phyloP scores from a whole-genome alignment of 345 rosid genomes.

The Punica granatum region DNA sequence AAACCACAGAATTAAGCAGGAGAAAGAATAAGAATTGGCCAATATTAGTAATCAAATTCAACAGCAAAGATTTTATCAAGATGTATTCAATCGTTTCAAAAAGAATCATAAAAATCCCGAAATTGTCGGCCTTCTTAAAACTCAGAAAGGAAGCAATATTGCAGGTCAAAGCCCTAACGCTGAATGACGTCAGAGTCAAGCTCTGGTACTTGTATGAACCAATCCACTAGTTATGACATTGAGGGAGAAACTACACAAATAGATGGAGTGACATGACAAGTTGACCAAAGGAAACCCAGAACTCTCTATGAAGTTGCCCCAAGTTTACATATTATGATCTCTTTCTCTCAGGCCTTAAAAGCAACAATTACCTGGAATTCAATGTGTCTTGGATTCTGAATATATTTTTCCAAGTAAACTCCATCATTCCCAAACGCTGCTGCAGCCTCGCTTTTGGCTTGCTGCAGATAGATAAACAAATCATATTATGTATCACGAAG shows the following conservation, averaged over 20 bases:
- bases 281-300: not conserved
- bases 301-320: not conserved
- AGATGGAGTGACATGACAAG: not conserved
- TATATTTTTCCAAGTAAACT: slow-evolving; percentile 86
- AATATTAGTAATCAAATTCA: not conserved
- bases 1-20: not conserved
- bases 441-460: slow-evolving; percentile 98
- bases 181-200: not conserved
- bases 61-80: not conserved
- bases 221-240: not conserved
- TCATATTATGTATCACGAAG: not conserved
- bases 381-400: slow-evolving; percentile 93
- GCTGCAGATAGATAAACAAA: slow-evolving; percentile 33
- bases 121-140: not conserved
- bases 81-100: not conserved
- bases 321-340: slow-evolving; percentile 6
- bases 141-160: not conserved
- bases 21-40: not conserved
- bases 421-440: slow-evolving; percentile 99
- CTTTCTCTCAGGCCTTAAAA: not conserved
- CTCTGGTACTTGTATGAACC: not conserved
- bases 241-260: not conserved
- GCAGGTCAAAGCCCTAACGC: not conserved
- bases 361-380: slow-evolving; percentile 80
- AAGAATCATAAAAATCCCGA: not conserved